A percentile compares a stretch with the other conserved stretches of the same genome.
Conservation (phyloP, 345 rosid species). For the Aquilaria yunnanensis region DNA sequence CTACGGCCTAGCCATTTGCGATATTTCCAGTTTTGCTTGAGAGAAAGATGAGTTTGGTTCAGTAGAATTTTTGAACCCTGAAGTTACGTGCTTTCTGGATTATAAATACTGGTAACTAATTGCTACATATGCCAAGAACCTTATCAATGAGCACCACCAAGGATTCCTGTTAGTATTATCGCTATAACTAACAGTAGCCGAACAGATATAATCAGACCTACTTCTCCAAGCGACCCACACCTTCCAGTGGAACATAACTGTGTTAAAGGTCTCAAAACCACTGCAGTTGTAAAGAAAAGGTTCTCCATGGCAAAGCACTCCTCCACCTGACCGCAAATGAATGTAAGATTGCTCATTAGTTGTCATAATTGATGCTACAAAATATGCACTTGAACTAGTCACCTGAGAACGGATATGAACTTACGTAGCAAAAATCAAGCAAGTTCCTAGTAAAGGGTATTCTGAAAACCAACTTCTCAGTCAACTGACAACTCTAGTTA, state of each 20-base stretch:
- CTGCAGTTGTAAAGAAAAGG: constrained; percentile 65
- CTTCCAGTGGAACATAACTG: constrained; percentile 41
- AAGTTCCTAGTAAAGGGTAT: too few species aligned
- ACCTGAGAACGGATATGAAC: too few species aligned
- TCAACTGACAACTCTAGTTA: too few species aligned
- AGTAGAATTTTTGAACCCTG: too few species aligned
- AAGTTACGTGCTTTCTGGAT: too few species aligned
- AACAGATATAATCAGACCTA: constrained; percentile 63
- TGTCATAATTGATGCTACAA: neutral
- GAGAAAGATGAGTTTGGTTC: too few species aligned
- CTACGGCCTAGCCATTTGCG: too few species aligned
- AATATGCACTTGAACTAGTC: neutral
- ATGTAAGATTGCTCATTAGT: neutral
- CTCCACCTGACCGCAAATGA: constrained; percentile 44
- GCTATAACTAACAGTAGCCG: constrained; percentile 29
- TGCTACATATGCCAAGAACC: constrained; percentile 30
- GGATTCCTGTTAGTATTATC: constrained; percentile 36
- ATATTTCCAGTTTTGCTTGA: too few species aligned
- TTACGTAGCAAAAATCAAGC: too few species aligned
- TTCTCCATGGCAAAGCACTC: constrained; percentile 77
- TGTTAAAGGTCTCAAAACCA: constrained; percentile 52
- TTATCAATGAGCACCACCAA: constrained; percentile 58
- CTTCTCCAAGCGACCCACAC: constrained; percentile 60
- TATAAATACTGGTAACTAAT: too few species aligned
- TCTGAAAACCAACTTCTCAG: too few species aligned